Evolutionary conservation across 352 stramenopile species (phyloP), one percentile per base, ranked within the genome.

Genomic region (Pythium angustatum): DNA sequence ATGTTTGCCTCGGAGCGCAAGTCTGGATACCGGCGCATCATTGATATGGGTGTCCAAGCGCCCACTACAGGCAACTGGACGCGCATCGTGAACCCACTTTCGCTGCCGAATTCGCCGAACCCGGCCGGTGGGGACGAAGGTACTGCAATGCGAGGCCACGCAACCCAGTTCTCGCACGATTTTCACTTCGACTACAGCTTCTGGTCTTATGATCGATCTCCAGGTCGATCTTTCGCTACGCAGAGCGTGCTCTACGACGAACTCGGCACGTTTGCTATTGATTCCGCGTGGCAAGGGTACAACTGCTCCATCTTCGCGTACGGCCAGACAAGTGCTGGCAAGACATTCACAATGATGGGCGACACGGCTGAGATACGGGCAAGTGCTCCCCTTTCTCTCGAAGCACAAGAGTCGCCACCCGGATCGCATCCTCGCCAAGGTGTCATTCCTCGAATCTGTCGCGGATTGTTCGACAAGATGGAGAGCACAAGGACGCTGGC

Each of bases 231-330:
- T n/a, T 62, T 73, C 34, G 80, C 82, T 9, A 79, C 69, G 3
- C 83, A 94, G 52, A 71, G 58, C 21, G 64, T 50, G 14, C 72
- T 94, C 8, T 93, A 89, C 53, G 76, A 88, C 21, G 60, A 79
- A 17, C 59, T 94, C 0, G 84, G 84, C 0, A 66, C 71, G 5
- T 72, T 86, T 11, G 78, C 77, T 10, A 76, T 93, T 26, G 68
- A 86, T 28, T 81, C 79, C 2, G 68, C 83, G 26, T 72, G 81
- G 50, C 66, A 85, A 57, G 81, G 83, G 4, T 86, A 69, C 57
- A 92, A 94, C 58, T 91, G 84, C 69, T 88, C 83, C 14, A 71
- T 93, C 24, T 90, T 93, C 41, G 82, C 79, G 1, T 93, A 90
- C 62, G 80, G 83, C 21, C 84, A 94, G 59, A 82, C 82, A 21